These are phyloP conservation scores for Thamnidium elegans DNA, from an alignment of 192 early-diverging fungal species.

Conservation along the genomic window DNA sequence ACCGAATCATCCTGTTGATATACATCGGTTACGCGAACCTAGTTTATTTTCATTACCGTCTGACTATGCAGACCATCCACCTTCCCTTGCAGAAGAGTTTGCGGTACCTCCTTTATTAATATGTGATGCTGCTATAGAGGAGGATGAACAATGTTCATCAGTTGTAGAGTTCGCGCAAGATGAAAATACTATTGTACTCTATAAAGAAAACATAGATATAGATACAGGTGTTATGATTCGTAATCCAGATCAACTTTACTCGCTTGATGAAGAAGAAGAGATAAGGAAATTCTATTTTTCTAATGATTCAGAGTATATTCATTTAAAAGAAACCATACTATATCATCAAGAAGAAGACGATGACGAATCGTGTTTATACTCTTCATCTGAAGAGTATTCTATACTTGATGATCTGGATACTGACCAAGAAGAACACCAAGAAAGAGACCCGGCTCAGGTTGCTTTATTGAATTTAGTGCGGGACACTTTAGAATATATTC, in stretches of 20 bases:
- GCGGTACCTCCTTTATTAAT: neutral
- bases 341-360: slow-evolving; percentile 5
- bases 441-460: neutral
- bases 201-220: neutral
- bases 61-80: neutral
- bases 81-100: neutral
- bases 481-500: slow-evolving; percentile 17
- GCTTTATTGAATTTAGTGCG: slow-evolving; percentile 8
- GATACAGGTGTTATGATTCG: neutral
- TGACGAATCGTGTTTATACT: too few relatives aligned
- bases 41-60: neutral
- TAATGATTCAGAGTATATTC: neutral
- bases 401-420: too few relatives aligned
- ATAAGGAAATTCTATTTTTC: neutral
- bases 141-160: neutral
- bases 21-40: neutral
- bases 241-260: neutral
- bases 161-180: too few relatives aligned
- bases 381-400: slow-evolving; percentile 3
- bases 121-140: neutral
- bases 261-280: neutral
- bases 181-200: neutral
- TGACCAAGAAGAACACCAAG: slow-evolving; percentile 2
- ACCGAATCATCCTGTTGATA: neutral
- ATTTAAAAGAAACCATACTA: neutral